Evolutionary conservation across 345 rosid species (phyloP).

Genomic region (Populus deltoides): DNA sequence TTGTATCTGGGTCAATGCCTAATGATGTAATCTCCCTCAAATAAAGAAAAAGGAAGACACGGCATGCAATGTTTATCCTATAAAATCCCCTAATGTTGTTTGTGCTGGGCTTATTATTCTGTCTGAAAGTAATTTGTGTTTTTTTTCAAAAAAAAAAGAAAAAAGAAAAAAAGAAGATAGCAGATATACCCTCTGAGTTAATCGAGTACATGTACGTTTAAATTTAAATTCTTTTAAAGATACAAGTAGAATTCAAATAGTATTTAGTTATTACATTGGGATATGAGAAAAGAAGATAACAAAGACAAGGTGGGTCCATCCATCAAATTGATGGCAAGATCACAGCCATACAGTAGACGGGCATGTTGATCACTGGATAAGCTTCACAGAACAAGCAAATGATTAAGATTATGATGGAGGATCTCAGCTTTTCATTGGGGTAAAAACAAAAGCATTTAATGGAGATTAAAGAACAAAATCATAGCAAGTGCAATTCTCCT

Average conservation of each 20-base stretch:
- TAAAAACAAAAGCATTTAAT: slow-evolving; percentile 13
- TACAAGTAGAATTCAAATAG: no score
- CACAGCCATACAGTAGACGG: neutral
- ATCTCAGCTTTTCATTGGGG: slow-evolving; percentile 2
- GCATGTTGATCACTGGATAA: neutral
- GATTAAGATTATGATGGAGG: slow-evolving; percentile 18
- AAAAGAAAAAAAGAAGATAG: no score
- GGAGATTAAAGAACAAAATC: neutral
- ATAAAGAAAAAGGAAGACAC: neutral
- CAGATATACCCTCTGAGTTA: no score
- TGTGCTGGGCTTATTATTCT: neutral
- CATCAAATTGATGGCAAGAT: neutral
- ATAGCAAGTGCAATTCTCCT: neutral
- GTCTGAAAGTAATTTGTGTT: neutral
- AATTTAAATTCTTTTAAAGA: no score
- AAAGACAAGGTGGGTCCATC: neutral
- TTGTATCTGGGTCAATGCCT: slow-evolving; percentile 35
- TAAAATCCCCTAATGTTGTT: neutral
- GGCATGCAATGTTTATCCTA: neutral
- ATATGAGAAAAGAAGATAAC: no score
- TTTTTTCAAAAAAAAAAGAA: neutral
- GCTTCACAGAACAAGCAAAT: slow-evolving; percentile 25
- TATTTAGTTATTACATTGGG: no score
- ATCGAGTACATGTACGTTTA: no score
- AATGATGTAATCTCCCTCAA: slow-evolving; percentile 27